phyloP scores from a whole-genome alignment of 768 basidiomycete species.

The Mycena capillaripes region DNA sequence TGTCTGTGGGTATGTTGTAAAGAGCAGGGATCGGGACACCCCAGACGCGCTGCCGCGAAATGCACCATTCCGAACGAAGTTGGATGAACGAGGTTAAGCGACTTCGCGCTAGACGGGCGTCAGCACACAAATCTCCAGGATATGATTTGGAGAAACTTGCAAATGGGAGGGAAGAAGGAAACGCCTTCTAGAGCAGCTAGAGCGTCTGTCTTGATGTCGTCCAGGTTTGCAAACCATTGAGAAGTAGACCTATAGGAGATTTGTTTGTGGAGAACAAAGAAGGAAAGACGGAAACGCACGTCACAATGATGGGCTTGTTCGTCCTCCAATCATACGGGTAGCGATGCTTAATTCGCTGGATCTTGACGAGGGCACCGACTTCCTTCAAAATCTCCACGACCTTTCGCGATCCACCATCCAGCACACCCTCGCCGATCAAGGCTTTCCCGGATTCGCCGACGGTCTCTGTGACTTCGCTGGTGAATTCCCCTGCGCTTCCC shows the following conservation, averaged over 20 bases:
- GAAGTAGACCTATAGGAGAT: conserved; percentile 92
- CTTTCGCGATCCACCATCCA: conserved; percentile 77
- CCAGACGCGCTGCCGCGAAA: conserved; percentile 97
- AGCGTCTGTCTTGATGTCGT: conserved; percentile 84
- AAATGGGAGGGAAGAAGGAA: conserved; percentile 79
- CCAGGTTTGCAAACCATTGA: conserved; percentile 97
- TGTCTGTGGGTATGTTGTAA: conserved; percentile 72
- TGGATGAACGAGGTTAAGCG: conserved; percentile 90
- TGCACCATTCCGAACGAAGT: conserved; percentile 98
- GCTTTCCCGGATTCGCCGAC: conserved; percentile 62
- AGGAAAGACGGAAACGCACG: conserved; percentile 60
- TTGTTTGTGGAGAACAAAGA: not conserved
- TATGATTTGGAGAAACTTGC: conserved; percentile 55
- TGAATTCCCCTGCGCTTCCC: conserved; percentile 81
- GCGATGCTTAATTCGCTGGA: conserved; percentile 83
- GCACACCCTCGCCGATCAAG: conserved; percentile 79
- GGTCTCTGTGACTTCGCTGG: conserved; percentile 66
- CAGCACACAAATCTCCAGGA: not conserved
- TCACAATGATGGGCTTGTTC: conserved; percentile 90
- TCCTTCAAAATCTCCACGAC: conserved; percentile 75
- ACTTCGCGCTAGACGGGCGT: conserved; percentile 71
- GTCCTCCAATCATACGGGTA: conserved; percentile 99
- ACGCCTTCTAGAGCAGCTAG: conserved; percentile 78
- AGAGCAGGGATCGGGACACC: conserved; percentile 96
- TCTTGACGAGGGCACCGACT: conserved; percentile 69